phyloP scores from a whole-genome alignment of 2,329 filamentous ascomycete genomes.

The Nigrospora osmanthi region DNA sequence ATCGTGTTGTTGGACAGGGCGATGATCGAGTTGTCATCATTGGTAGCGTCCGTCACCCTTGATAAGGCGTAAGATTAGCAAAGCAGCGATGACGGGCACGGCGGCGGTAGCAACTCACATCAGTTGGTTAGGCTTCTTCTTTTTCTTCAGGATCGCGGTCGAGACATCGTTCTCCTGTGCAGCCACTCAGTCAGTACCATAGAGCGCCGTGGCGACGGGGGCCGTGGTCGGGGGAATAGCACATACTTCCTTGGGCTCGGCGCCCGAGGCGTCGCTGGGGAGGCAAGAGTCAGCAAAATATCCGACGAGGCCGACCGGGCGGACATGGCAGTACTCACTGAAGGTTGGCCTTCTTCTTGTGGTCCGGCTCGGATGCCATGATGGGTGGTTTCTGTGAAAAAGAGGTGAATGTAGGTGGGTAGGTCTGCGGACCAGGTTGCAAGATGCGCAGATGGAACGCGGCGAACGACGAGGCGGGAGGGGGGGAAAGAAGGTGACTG shows the following conservation, averaged over 20 bases:
- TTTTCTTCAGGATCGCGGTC: constrained; percentile 98
- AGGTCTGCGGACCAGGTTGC: too few relatives aligned
- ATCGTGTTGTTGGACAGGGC: constrained; percentile 97
- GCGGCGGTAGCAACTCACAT: constrained; percentile 55
- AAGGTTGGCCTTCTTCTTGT: constrained; percentile 79
- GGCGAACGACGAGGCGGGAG: too few relatives aligned
- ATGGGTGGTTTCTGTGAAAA: not conserved
- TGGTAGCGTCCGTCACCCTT: constrained; percentile 95
- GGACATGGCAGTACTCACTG: constrained; percentile 46
- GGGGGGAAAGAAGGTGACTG: too few relatives aligned
- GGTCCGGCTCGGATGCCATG: constrained; percentile 65
- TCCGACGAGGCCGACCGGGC: not conserved
- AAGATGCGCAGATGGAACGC: too few relatives aligned
- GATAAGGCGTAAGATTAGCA: constrained; percentile 6
- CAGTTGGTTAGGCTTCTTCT: constrained; percentile 99
- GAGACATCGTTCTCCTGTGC: constrained; percentile 77
- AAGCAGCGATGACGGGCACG: constrained; percentile 11
- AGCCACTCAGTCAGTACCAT: constrained; percentile 11
- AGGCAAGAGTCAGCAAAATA: constrained; percentile 1
- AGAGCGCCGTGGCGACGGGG: constrained; percentile 12
- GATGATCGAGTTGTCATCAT: constrained; percentile 99
- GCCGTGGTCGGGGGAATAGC: constrained; percentile 10
- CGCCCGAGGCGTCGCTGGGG: constrained; percentile 76
- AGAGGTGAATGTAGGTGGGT: too few relatives aligned
- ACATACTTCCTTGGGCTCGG: constrained; percentile 75